A percentile compares a stretch with the other conserved stretches of the same genome.
phyloP scores from a whole-genome alignment of 768 basidiomycete genomes.

The Pulveroboletus sp. region DNA sequence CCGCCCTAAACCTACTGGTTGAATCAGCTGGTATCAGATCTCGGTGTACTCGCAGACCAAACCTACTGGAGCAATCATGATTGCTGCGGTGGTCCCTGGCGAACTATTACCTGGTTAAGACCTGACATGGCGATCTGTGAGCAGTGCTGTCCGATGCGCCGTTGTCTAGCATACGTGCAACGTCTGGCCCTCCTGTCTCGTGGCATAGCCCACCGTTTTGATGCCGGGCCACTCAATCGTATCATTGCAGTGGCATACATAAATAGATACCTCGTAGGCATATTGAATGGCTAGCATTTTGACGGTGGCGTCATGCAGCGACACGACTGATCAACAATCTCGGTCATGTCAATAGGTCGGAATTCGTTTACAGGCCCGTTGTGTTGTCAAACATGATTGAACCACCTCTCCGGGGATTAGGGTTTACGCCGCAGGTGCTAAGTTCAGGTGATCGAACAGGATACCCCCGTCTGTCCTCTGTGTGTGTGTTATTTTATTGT shows the following conservation, averaged over 20 bases:
- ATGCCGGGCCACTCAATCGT: conserved; percentile 4
- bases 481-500: not conserved
- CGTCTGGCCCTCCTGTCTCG: conserved; percentile 10
- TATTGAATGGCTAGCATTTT: conserved; percentile 9
- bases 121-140: conserved; percentile 14
- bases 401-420: conserved; percentile 24
- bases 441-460: conserved; percentile 17
- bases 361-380: conserved; percentile 18
- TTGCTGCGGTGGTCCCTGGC: not conserved
- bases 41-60: not conserved
- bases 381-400: conserved; percentile 16
- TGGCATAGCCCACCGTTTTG: conserved; percentile 8
- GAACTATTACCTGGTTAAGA: conserved; percentile 12
- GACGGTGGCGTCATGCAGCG: conserved; percentile 25
- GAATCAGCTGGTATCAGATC: conserved; percentile 8
- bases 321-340: conserved; percentile 9
- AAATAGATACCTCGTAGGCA: conserved; percentile 12
- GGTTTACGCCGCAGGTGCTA: conserved; percentile 19
- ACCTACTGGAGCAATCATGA: conserved; percentile 4
- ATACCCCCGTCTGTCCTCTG: conserved; percentile 4
- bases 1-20: conserved; percentile 15
- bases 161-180: not conserved
- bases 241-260: conserved; percentile 17
- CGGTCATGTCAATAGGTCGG: conserved; percentile 13
- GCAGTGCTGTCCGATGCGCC: conserved; percentile 22